These are phyloP conservation scores for Beauveria australis DNA, from an alignment of 2,329 filamentous ascomycete genomes.

Conservation along the genomic window DNA sequence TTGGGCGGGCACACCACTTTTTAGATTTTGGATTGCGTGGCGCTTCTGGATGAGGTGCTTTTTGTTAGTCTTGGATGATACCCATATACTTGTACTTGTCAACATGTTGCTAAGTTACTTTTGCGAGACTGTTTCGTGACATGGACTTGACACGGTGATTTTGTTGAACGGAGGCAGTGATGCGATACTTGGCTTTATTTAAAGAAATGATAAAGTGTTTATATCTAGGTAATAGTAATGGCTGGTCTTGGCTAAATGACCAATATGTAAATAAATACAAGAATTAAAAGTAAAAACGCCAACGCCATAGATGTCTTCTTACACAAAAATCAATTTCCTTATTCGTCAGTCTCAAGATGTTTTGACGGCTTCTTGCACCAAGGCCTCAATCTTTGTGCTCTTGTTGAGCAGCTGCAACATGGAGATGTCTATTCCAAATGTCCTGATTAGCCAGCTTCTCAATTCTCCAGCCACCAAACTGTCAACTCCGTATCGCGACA, in stretches of 20 bases:
- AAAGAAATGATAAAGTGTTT: too few relatives aligned
- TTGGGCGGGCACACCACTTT: neutral
- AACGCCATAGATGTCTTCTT: too few relatives aligned
- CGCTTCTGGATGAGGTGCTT: neutral
- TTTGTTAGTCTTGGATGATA: neutral
- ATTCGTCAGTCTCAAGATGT: neutral
- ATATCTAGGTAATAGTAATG: too few relatives aligned
- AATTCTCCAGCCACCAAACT: slow-evolving; percentile 7
- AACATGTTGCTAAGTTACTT: neutral
- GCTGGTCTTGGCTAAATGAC: too few relatives aligned
- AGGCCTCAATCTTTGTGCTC: neutral
- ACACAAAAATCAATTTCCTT: too few relatives aligned
- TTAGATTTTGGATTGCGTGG: neutral
- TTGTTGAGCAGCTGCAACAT: neutral
- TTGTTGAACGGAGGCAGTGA: too few relatives aligned
- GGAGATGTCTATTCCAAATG: neutral
- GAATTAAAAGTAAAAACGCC: too few relatives aligned
- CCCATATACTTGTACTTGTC: neutral
- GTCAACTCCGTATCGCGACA: neutral
- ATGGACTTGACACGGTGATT: neutral
- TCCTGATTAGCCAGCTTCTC: slow-evolving; percentile 1
- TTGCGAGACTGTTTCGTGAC: neutral
- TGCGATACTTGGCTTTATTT: too few relatives aligned
- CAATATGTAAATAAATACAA: too few relatives aligned
- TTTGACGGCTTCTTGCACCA: neutral